phyloP scores from a whole-genome alignment of 2,329 filamentous ascomycete species.

The Penicillium sp. region DNA sequence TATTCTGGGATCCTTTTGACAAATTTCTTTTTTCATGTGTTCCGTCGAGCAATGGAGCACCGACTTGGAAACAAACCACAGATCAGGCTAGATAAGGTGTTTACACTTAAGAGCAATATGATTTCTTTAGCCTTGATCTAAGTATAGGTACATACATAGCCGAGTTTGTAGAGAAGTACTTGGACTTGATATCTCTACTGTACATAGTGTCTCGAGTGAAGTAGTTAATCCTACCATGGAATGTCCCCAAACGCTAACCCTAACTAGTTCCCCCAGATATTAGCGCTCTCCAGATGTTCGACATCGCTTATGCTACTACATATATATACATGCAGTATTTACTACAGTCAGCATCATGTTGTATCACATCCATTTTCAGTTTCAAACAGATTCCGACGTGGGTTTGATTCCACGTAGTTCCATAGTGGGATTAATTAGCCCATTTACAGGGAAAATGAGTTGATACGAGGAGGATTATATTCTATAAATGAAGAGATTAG shows the following conservation, averaged over 20 bases:
- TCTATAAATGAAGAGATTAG: background rate
- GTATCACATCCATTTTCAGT: background rate
- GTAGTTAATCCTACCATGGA: background rate
- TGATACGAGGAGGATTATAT: background rate
- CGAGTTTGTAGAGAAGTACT: background rate
- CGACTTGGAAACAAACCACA: background rate
- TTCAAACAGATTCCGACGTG: background rate
- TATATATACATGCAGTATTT: background rate
- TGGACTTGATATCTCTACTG: background rate
- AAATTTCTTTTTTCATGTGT: background rate
- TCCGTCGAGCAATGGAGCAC: background rate
- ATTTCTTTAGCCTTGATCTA: background rate
- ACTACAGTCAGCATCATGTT: background rate
- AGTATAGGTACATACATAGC: background rate
- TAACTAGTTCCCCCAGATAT: background rate
- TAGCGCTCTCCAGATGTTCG: background rate
- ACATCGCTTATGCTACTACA: too few species aligned
- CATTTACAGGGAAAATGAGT: background rate
- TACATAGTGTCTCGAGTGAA: background rate
- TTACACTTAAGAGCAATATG: background rate
- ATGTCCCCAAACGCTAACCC: background rate
- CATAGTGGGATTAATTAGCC: background rate
- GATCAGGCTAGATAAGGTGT: conserved; percentile 1
- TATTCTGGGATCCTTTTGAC: background rate
- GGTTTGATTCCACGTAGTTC: background rate